A percentile compares a stretch with the other conserved stretches of the same genome.
Conservation (phyloP, 495 filamentous ascomycete species). For the Trichoderma erinaceum region DNA sequence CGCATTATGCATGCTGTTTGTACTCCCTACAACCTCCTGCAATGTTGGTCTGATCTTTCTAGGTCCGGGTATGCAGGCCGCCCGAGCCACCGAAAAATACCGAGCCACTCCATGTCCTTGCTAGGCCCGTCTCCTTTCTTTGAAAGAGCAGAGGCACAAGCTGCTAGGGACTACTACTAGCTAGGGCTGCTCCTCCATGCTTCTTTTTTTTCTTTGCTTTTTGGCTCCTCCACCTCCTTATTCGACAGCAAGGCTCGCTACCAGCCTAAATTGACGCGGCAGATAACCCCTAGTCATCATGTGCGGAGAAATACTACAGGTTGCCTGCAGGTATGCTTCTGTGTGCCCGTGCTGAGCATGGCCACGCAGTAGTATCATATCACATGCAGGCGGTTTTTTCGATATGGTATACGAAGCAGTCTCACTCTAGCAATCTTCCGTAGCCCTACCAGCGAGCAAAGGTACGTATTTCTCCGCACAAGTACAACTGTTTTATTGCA, state of each 20-base stretch:
- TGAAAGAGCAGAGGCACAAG: neutral
- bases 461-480: neutral
- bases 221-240: neutral
- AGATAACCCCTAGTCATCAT: neutral
- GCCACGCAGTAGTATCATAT: constrained; percentile 12
- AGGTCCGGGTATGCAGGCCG: neutral
- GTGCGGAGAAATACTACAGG: constrained; percentile 5
- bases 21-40: neutral
- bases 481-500: neutral
- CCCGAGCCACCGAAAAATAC: neutral
- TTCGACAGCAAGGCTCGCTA: neutral
- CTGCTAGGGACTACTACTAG: neutral
- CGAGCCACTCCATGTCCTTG: constrained; percentile 3
- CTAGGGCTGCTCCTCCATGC: neutral
- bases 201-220: neutral
- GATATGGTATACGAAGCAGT: neutral
- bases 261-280: neutral
- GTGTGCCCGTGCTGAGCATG: constrained; percentile 2
- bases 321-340: neutral
- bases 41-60: constrained; percentile 1
- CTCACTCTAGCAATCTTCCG: neutral
- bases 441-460: neutral
- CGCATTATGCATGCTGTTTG: constrained; percentile 1
- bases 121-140: neutral
- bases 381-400: neutral